phyloP scores from a whole-genome alignment of 345 rosid genomes.

The Hibiscus tridactylites region DNA sequence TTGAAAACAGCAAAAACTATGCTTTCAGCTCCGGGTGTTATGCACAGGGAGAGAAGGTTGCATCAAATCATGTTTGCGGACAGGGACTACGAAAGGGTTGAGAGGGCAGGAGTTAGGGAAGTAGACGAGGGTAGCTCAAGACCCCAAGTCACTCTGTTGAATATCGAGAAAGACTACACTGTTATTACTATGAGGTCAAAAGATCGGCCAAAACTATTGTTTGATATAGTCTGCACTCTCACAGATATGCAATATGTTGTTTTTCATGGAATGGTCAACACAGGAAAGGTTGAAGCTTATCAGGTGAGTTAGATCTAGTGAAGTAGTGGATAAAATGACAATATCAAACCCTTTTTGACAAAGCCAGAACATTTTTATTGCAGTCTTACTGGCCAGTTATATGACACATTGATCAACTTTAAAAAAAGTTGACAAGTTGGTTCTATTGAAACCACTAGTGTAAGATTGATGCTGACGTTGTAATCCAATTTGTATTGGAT shows the following conservation, averaged over 20 bases:
- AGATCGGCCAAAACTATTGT: slow-evolving; percentile 78
- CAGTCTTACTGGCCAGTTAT: not conserved
- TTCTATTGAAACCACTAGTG: not conserved
- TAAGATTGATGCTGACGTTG: not conserved
- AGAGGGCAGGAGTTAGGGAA: slow-evolving; percentile 25
- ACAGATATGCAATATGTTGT: slow-evolving; percentile 94
- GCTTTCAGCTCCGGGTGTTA: slow-evolving; percentile 49
- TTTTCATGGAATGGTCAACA: slow-evolving; percentile 79
- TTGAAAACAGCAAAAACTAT: slow-evolving; percentile 48
- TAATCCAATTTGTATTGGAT: slow-evolving; percentile 9
- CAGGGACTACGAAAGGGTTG: slow-evolving; percentile 75
- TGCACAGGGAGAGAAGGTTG: slow-evolving; percentile 70
- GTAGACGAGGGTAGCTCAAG: slow-evolving; percentile 34
- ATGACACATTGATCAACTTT: not conserved
- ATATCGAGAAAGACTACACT: slow-evolving; percentile 74
- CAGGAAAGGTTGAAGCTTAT: slow-evolving; percentile 62
- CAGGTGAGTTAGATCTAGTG: slow-evolving; percentile 44
- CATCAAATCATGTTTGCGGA: slow-evolving; percentile 95
- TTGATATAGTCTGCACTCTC: slow-evolving; percentile 79
- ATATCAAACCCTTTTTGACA: not conserved
- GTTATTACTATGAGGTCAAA: slow-evolving; percentile 73
- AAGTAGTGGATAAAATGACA: not conserved
- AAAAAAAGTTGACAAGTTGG: slow-evolving; percentile 1
- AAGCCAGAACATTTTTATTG: not conserved
- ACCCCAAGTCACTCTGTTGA: slow-evolving; percentile 59